phyloP scores from a whole-genome alignment of 73 alveolate species.

The Uronychia binucleata region DNA sequence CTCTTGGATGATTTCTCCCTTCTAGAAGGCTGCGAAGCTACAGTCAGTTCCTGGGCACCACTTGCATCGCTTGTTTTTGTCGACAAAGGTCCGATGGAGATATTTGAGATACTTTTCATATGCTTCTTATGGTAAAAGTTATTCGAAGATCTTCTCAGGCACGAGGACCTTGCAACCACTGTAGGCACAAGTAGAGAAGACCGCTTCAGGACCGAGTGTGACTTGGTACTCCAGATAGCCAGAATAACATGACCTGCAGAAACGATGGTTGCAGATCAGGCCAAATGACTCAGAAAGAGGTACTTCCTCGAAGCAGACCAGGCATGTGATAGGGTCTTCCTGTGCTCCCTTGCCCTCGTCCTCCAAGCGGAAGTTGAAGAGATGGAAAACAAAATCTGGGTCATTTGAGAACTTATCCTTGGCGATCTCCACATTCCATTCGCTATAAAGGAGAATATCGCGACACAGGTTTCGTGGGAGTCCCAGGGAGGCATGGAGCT shows the following conservation, averaged over 20 bases:
- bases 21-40: slow-evolving; percentile 35
- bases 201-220: slow-evolving; percentile 62
- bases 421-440: not conserved
- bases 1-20: slow-evolving; percentile 58
- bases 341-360: no score
- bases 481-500: not conserved
- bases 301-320: not conserved
- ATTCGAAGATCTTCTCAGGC: slow-evolving; percentile 6
- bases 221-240: not conserved
- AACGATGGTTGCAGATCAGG: not conserved
- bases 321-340: not conserved
- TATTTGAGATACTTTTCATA: slow-evolving; percentile 15
- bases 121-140: not conserved
- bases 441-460: not conserved
- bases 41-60: slow-evolving; percentile 80
- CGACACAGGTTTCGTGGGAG: not conserved
- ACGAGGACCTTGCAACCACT: slow-evolving; percentile 66
- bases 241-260: not conserved
- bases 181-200: slow-evolving; percentile 69
- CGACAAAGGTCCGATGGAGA: not conserved
- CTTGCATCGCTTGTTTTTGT: slow-evolving; percentile 42
- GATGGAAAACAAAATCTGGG: not conserved
- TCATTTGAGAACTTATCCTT: not conserved
- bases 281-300: not conserved
- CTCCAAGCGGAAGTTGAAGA: not conserved